Evolutionary conservation across 768 basidiomycete species (phyloP), one percentile per base, ranked within the genome.

Genomic region (Russula dissimulans): DNA sequence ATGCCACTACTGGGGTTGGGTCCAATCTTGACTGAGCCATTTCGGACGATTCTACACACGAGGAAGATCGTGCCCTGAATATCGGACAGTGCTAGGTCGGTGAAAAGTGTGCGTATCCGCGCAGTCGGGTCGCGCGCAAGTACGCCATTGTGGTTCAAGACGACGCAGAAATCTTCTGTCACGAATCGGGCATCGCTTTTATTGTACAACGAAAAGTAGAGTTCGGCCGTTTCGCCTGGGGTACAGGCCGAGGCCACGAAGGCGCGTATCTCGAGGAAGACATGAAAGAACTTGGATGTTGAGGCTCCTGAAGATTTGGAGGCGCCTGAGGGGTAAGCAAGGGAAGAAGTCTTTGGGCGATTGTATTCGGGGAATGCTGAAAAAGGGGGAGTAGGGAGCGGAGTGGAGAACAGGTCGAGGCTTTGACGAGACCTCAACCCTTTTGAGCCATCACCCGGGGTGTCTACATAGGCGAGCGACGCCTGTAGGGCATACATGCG

Each of bases 161-260:
- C 76, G 10, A 84, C 85, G 68, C 88, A 94, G 67, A 87, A 95
- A 11, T 98, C 95, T 72, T 98, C 95, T 0, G 93, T 94, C 44
- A 98, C 81, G 71, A 95, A 97, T 52, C 89, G 86, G 5, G 80
- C 79, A 53, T 88, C 89, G 53, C 81, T 80, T 69, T 89, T 87
- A 72, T 87, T 89, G 79, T 89, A 98, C 7, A 98, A 78, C 11
- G 92, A 94, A 75, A 98, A 97, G 69, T 85, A 91, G 3, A 98
- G 82, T 69, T 98, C 95, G 14, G 87, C 91, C 0, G 89, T 90
- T 73, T 98, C 95, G 10, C 93, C 94, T 0, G 95, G 87, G 0
- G 85, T 77, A 71, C 95, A 97, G 2, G 87, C 87, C 6, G 87
- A 88, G 15, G 93, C 95, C 36, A 95, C 87, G 69, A 97, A 94